Evolutionary conservation across 805 yeast species (phyloP).

Genomic region (Pichia phayaonensis): DNA sequence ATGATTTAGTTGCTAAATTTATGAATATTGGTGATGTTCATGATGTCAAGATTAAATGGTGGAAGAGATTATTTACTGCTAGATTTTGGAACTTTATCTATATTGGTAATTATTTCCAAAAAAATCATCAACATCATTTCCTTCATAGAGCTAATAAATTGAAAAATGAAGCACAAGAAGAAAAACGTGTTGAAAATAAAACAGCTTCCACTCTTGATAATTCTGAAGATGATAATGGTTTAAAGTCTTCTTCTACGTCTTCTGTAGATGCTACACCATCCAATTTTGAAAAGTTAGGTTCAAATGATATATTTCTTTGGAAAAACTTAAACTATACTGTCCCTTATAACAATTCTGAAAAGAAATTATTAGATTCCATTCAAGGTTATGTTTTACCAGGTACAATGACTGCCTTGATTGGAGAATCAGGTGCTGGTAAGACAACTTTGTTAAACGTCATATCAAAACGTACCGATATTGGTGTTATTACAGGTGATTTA

Average conservation of each 20-base stretch:
- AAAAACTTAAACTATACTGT: slow-evolving; percentile 51
- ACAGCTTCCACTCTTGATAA: too few relatives aligned
- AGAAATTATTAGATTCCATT: slow-evolving; percentile 36
- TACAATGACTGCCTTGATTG: slow-evolving; percentile 52
- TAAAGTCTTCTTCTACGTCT: slow-evolving; percentile 12
- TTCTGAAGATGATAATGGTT: neutral
- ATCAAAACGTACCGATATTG: slow-evolving; percentile 44
- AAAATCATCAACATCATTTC: neutral
- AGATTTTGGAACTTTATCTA: neutral
- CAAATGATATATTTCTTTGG: slow-evolving; percentile 53
- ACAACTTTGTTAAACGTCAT: slow-evolving; percentile 49
- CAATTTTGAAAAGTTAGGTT: slow-evolving; percentile 23
- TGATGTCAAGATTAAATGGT: neutral
- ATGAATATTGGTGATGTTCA: slow-evolving; percentile 6
- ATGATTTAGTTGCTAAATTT: slow-evolving; percentile 19
- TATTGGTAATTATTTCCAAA: neutral
- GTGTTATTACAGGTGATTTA: slow-evolving; percentile 50
- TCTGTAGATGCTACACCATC: slow-evolving; percentile 26
- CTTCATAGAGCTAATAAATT: neutral
- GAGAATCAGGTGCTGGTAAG: slow-evolving; percentile 61
- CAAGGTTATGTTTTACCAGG: slow-evolving; percentile 46
- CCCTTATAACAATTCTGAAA: slow-evolving; percentile 35
- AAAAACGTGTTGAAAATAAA: too few relatives aligned
- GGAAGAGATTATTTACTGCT: neutral
- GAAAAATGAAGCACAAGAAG: too few relatives aligned